Base-by-base conservation (phyloP, 176 grass and related monocot genomes). In the Aegilops sharonensis region DNA sequence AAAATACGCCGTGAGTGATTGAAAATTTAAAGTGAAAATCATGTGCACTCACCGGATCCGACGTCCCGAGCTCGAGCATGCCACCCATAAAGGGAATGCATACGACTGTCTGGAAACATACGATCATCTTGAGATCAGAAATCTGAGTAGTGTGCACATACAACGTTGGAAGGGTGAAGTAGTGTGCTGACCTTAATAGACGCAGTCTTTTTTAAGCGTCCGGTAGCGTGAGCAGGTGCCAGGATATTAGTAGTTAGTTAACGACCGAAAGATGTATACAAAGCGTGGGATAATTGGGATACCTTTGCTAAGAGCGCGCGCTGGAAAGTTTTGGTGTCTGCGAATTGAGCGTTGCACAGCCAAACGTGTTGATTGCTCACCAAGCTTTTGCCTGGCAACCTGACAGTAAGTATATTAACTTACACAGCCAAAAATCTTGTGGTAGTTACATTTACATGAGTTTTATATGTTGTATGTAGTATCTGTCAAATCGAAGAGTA, bases 251-350 rank as follows among this genome's bases (percentile, higher is more conserved):
- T 42, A 48, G 12, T 48, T 48, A 48, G 45, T 12, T 48, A 48
- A 48, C 12, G 45, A 48, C 45, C 45, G 45, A 48, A 48, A 48
- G 45, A 48, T 48, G 45, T 12, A 48, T 14, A 48, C 45, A 48
- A 12, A 13, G 45, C 45, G 12, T 48, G 45, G 3, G 45, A 12
- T 48, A 13, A 48, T 11, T 48, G 45, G 11, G 45, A 31, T 4
- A 97, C 95, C 92, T 93, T 94, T 21, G 89, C 90, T 72, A 97
- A 87, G 83, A 97, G 85, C 64, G 91, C 87, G 48, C 95, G 95
- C 0, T 85, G 79, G 36, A 94, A 97, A 29, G 43, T 66, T 85
- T 83, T 93, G 79, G 47, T 84, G 57, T 77, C 79, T 13, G 87
- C 82, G 36, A 85, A 92, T 37, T 90, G 90, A 79, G 92, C 92